Conservation (phyloP, 768 basidiomycete species). For the Leccinum aurantiacum region DNA sequence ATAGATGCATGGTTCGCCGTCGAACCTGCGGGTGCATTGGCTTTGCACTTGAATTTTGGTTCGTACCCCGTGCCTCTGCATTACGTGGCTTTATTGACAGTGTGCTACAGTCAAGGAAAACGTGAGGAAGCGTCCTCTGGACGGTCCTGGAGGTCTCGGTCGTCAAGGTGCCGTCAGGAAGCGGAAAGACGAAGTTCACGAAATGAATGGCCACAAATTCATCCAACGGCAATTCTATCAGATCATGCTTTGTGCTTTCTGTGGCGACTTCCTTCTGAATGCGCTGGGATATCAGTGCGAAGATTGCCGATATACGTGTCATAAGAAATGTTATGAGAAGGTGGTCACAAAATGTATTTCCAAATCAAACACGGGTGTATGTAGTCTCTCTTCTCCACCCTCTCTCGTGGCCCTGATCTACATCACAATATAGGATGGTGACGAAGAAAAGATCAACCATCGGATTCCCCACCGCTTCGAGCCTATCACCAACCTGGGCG, state of each 20-base stretch:
- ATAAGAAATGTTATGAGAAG: constrained; percentile 98
- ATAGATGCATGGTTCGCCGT: constrained; percentile 98
- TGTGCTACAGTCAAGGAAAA: constrained; percentile 86
- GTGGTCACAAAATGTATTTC: constrained; percentile 99
- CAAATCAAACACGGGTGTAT: constrained; percentile 89
- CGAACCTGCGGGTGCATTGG: constrained; percentile 94
- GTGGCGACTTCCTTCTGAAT: constrained; percentile 95
- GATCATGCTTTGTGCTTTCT: constrained; percentile 97
- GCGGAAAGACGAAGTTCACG: constrained; percentile 96
- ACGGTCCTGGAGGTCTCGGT: constrained; percentile 87
- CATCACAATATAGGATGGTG: constrained; percentile 64
- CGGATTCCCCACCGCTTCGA: constrained; percentile 99
- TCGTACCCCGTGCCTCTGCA: constrained; percentile 33
- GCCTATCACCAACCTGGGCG: constrained; percentile 92
- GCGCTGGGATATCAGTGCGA: constrained; percentile 99
- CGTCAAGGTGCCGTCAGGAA: constrained; percentile 98
- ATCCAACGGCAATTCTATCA: constrained; percentile 97
- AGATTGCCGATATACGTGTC: constrained; percentile 98
- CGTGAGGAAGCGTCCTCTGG: constrained; percentile 92
- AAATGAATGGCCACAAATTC: constrained; percentile 99
- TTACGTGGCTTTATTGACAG: constrained; percentile 1
- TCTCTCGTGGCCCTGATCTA: constrained; percentile 4
- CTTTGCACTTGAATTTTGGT: constrained; percentile 90
- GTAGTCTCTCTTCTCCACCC: constrained; percentile 32
- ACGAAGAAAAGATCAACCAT: constrained; percentile 99